Evolutionary conservation across 169 alveolate genomes (phyloP).

Genomic region (Cryptosporidium andersoni): DNA sequence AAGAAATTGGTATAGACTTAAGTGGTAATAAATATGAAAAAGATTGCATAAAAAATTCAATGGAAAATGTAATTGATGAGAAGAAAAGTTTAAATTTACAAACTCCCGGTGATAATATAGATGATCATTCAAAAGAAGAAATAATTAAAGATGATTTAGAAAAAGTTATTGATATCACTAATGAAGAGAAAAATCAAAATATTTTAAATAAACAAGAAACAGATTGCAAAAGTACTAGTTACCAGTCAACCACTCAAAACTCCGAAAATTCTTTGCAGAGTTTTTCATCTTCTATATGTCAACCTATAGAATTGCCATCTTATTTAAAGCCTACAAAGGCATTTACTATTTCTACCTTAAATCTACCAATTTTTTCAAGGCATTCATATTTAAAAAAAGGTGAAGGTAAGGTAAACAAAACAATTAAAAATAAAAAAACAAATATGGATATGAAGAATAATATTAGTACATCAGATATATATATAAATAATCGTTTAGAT

Average conservation of each 20-base stretch:
- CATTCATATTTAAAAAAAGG: constrained; percentile 56
- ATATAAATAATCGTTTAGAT: neutral
- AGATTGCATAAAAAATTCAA: neutral
- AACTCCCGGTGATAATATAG: too few relatives aligned
- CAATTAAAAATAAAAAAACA: constrained; percentile 8
- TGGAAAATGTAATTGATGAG: neutral
- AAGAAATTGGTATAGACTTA: neutral
- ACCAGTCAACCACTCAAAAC: neutral
- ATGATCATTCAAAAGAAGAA: too few relatives aligned
- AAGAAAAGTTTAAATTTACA: too few relatives aligned
- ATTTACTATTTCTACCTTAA: constrained; percentile 2
- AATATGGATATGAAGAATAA: neutral
- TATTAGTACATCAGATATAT: neutral
- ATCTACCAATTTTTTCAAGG: neutral
- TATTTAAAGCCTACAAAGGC: constrained; percentile 50
- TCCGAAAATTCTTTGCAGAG: neutral
- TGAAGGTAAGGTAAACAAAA: constrained; percentile 30
- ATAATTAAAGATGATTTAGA: too few relatives aligned
- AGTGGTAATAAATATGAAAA: neutral
- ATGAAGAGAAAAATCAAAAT: constrained; percentile 11
- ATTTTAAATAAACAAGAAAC: constrained; percentile 34
- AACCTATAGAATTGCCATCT: constrained; percentile 4
- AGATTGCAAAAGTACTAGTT: neutral
- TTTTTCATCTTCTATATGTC: neutral
- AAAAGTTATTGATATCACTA: neutral